Evolutionary conservation across 768 basidiomycete genomes (phyloP).

Genomic region (Mrakia gelida): DNA sequence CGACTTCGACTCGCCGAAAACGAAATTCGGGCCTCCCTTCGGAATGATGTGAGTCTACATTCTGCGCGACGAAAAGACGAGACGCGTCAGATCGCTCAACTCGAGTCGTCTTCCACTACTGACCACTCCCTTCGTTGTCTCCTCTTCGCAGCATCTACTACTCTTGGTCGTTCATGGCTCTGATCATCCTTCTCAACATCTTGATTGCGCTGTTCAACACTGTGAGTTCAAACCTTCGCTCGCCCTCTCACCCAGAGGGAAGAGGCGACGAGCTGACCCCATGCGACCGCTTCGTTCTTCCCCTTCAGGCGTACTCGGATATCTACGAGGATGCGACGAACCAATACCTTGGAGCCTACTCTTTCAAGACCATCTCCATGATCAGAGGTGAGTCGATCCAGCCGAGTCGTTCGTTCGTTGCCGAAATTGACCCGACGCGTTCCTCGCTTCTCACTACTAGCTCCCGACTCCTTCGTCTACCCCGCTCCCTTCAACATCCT

Average conservation of each 20-base stretch:
- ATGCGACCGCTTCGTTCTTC: neutral
- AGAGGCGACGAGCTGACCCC: neutral
- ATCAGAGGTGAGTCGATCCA: slow-evolving; percentile 60
- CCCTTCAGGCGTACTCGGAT: slow-evolving; percentile 26
- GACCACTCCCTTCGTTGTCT: too few relatives aligned
- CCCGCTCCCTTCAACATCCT: slow-evolving; percentile 90
- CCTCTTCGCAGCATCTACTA: slow-evolving; percentile 50
- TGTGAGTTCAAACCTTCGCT: neutral
- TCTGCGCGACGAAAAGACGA: neutral
- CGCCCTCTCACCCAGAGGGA: too few relatives aligned
- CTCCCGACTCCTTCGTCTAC: slow-evolving; percentile 58
- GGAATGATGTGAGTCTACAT: slow-evolving; percentile 50
- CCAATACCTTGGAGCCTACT: slow-evolving; percentile 85
- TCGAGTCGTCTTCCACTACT: neutral
- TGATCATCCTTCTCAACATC: slow-evolving; percentile 82
- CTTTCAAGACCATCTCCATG: slow-evolving; percentile 77
- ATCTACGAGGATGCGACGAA: slow-evolving; percentile 61
- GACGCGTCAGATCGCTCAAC: neutral
- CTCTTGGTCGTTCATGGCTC: slow-evolving; percentile 72
- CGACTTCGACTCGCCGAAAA: slow-evolving; percentile 42
- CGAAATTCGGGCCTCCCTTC: slow-evolving; percentile 41
- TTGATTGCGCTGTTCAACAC: slow-evolving; percentile 85
- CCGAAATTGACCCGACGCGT: neutral
- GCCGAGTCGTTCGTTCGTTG: neutral
- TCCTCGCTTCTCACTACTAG: slow-evolving; percentile 35